Evolutionary conservation across 2,329 filamentous ascomycete species (phyloP).

Genomic region (Colletotrichum falcatum): DNA sequence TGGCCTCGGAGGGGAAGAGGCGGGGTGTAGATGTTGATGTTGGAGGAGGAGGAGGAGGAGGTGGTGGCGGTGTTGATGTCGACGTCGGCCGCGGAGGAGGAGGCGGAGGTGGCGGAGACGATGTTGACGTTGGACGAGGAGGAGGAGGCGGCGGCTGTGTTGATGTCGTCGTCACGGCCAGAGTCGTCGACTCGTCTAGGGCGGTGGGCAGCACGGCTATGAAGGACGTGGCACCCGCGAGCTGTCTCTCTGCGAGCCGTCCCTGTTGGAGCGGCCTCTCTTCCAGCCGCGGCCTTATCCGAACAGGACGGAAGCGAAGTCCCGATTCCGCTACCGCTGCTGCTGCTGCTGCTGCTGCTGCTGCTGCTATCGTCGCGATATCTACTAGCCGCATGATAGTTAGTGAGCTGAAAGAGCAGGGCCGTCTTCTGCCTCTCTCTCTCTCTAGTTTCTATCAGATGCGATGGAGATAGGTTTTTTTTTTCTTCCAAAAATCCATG

Average conservation of each 20-base stretch:
- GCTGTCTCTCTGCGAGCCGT: conserved; percentile 7
- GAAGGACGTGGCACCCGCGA: conserved; percentile 24
- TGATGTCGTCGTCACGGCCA: conserved; percentile 2
- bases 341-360: conserved; percentile 24
- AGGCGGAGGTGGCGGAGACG: conserved; percentile 20
- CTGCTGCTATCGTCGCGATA: conserved; percentile 26
- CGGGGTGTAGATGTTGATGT: conserved; percentile 21
- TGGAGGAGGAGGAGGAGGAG: not conserved
- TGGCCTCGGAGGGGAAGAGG: not conserved
- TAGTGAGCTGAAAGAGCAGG: not conserved
- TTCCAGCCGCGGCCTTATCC: not conserved
- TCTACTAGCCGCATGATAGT: conserved; percentile 30
- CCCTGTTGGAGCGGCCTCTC: too few relatives aligned
- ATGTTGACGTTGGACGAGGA: conserved; percentile 10
- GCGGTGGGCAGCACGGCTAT: conserved; percentile 32
- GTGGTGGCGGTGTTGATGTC: conserved; percentile 1
- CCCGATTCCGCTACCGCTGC: conserved; percentile 28
- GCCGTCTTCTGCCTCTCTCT: conserved; percentile 2
- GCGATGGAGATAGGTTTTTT: conserved; percentile 8
- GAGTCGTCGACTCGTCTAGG: conserved; percentile 2
- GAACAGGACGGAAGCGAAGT: conserved; percentile 18
- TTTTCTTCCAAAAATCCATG: too few relatives aligned
- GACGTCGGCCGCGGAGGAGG: conserved; percentile 15
- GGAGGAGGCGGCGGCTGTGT: conserved; percentile 18
- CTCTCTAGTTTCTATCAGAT: not conserved